phyloP scores from a whole-genome alignment of 2,329 filamentous ascomycete species.

The Colletotrichum phormii region DNA sequence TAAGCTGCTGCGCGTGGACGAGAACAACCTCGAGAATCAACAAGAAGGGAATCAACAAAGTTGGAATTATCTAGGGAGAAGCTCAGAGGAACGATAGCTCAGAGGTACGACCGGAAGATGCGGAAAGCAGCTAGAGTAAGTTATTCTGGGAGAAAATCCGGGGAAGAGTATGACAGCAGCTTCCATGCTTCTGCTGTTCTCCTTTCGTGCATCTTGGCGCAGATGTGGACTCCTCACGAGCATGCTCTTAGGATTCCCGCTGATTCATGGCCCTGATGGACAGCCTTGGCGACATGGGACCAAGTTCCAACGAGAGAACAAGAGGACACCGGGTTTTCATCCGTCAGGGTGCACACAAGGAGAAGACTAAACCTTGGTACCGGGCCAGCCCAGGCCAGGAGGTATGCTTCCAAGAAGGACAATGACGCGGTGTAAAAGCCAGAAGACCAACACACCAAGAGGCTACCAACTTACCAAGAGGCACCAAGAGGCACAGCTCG shows the following conservation, averaged over 20 bases:
- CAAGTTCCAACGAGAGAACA: neutral
- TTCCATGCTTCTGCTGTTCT: constrained; percentile 24
- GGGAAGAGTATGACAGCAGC: constrained; percentile 21
- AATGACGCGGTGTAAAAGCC: constrained; percentile 21
- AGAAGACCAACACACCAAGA: neutral
- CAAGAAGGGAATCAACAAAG: neutral
- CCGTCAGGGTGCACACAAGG: too few species aligned
- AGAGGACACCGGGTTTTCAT: neutral
- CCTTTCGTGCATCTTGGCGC: constrained; percentile 14
- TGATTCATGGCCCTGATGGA: neutral
- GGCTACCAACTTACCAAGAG: neutral
- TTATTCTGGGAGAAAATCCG: constrained; percentile 17
- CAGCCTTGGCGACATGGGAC: neutral
- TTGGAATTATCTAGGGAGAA: neutral
- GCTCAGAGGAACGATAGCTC: neutral
- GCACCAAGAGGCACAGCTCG: constrained; percentile 23
- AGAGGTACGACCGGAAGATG: constrained; percentile 11
- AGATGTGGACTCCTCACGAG: neutral
- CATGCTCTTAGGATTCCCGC: neutral
- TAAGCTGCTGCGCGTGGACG: neutral
- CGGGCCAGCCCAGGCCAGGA: neutral
- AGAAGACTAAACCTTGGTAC: too few species aligned
- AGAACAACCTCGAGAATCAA: neutral
- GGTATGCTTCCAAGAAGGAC: constrained; percentile 17
- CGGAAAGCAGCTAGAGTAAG: constrained; percentile 6